Evolutionary conservation across 768 basidiomycete genomes (phyloP).

Genomic region (Russula sp.): DNA sequence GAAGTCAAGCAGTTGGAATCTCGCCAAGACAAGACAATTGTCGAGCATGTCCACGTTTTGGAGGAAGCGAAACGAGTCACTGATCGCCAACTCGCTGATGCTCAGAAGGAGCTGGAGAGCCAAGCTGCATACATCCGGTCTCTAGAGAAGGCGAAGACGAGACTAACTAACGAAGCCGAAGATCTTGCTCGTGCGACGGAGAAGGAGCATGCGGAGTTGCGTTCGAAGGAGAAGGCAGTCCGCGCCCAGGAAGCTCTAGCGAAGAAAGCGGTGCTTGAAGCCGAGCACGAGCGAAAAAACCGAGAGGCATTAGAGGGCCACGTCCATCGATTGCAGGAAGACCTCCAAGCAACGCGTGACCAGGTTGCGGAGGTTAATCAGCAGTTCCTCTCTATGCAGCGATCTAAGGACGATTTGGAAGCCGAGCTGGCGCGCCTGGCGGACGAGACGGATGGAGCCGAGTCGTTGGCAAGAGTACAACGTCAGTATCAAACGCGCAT

Average conservation of each 20-base stretch:
- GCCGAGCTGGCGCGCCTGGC: conserved; percentile 63
- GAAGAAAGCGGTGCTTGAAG: conserved; percentile 51
- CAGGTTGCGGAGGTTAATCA: conserved; percentile 57
- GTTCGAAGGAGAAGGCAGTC: conserved; percentile 65
- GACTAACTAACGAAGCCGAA: conserved; percentile 76
- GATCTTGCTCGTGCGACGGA: conserved; percentile 76
- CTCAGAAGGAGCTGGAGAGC: conserved; percentile 72
- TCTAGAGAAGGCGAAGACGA: conserved; percentile 76
- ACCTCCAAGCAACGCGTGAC: conserved; percentile 53
- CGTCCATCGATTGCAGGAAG: conserved; percentile 55
- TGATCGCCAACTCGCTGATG: conserved; percentile 83
- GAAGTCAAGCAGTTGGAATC: conserved; percentile 83
- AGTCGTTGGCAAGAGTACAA: conserved; percentile 57
- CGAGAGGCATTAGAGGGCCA: conserved; percentile 66
- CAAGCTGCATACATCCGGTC: conserved; percentile 76
- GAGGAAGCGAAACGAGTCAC: conserved; percentile 95
- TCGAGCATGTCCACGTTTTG: conserved; percentile 94
- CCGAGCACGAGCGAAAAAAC: conserved; percentile 64
- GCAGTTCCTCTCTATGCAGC: conserved; percentile 51
- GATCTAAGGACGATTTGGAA: conserved; percentile 65
- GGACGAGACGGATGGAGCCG: conserved; percentile 52
- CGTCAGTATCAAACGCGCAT: conserved; percentile 64
- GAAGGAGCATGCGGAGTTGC: conserved; percentile 59
- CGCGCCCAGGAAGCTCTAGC: conserved; percentile 61
- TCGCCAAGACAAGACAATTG: conserved; percentile 94